Conservation (phyloP, 768 basidiomycete genomes). For the Termitomyces sp. region DNA sequence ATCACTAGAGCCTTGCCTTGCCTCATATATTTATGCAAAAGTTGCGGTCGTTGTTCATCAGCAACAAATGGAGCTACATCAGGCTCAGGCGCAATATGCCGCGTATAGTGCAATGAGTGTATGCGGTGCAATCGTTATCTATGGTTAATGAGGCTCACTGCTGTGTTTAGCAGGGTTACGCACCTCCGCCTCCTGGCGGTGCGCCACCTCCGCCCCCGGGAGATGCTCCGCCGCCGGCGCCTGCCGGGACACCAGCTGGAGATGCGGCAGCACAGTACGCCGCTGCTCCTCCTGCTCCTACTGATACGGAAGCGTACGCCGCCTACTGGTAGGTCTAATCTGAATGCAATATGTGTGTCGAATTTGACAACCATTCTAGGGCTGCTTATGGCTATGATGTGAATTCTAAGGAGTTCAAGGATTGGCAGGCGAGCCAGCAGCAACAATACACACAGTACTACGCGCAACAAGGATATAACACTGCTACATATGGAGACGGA, state of each 20-base stretch:
- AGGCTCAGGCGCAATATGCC: slow-evolving; percentile 77
- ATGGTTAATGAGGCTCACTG: neutral
- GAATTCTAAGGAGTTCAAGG: slow-evolving; percentile 75
- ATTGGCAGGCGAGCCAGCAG: slow-evolving; percentile 74
- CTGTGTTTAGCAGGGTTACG: slow-evolving; percentile 29
- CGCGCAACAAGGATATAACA: slow-evolving; percentile 44
- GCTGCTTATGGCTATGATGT: slow-evolving; percentile 84
- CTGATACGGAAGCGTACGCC: slow-evolving; percentile 49
- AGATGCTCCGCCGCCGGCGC: slow-evolving; percentile 38
- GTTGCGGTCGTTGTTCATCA: slow-evolving; percentile 47
- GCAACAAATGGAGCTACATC: slow-evolving; percentile 84
- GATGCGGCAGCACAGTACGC: slow-evolving; percentile 33
- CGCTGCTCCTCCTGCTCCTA: slow-evolving; percentile 32
- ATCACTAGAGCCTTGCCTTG: neutral
- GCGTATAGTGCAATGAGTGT: slow-evolving; percentile 61
- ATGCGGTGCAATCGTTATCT: slow-evolving; percentile 22
- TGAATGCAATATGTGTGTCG: neutral
- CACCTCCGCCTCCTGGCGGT: slow-evolving; percentile 43
- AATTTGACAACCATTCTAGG: slow-evolving; percentile 25
- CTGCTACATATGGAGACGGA: slow-evolving; percentile 14
- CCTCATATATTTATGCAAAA: slow-evolving; percentile 46
- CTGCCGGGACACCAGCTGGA: slow-evolving; percentile 41
- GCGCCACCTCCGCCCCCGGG: slow-evolving; percentile 51
- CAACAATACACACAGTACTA: slow-evolving; percentile 75
- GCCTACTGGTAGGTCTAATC: slow-evolving; percentile 49